A percentile compares a stretch with the other conserved stretches of the same genome.
These are phyloP conservation scores for Umbilicaria muhlenbergii DNA, from an alignment of 495 filamentous ascomycete species.

Conservation along the genomic window DNA sequence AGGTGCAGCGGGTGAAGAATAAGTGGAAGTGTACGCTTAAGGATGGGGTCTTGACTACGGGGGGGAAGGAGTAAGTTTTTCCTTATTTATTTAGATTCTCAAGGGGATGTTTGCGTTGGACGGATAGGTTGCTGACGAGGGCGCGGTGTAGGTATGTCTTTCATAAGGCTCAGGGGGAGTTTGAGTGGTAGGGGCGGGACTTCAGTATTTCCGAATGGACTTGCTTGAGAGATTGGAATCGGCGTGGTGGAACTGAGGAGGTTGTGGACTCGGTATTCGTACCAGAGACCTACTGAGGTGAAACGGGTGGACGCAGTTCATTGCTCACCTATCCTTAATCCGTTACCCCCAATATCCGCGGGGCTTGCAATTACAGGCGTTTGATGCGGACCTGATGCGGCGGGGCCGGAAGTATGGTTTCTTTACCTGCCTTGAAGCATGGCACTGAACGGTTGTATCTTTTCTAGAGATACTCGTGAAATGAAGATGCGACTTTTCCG, in stretches of 20 bases:
- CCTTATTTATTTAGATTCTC: background rate
- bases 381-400: too few relatives aligned
- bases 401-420: too few relatives aligned
- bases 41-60: conserved; percentile 85
- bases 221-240: background rate
- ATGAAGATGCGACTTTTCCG: too few relatives aligned
- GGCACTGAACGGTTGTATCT: too few relatives aligned
- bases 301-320: background rate
- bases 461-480: too few relatives aligned
- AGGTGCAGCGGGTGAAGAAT: conserved; percentile 97
- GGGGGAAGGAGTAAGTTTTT: conserved; percentile 59
- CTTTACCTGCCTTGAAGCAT: too few relatives aligned
- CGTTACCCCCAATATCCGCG: background rate
- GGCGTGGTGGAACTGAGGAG: background rate
- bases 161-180: conserved; percentile 91
- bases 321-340: background rate
- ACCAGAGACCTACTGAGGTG: too few relatives aligned
- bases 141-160: conserved; percentile 60
- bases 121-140: conserved; percentile 8
- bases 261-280: too few relatives aligned
- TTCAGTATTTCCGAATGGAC: background rate
- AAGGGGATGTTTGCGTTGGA: conserved; percentile 1
- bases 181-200: conserved; percentile 62
- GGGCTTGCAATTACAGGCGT: background rate
- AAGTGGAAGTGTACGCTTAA: conserved; percentile 99